A percentile compares a stretch with the other conserved stretches of the same genome.
These are phyloP conservation scores for Rhizoclosmatium globosum DNA, from an alignment of 192 early-diverging fungal genomes.

Conservation along the genomic window DNA sequence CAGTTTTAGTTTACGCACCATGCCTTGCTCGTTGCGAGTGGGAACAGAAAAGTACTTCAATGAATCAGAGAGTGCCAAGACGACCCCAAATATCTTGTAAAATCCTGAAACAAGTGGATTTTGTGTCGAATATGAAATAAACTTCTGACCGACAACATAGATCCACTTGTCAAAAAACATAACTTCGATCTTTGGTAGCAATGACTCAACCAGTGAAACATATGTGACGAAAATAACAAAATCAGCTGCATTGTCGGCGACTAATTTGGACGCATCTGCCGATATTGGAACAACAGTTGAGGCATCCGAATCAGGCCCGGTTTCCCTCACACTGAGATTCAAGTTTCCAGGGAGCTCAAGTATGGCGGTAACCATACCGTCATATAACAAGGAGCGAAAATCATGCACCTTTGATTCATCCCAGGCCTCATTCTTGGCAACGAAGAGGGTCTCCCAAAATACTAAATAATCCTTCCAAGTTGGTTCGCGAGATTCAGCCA, in stretches of 20 bases:
- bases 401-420: constrained; percentile 34
- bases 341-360: constrained; percentile 54
- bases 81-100: constrained; percentile 67
- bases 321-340: constrained; percentile 54
- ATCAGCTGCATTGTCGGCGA: constrained; percentile 68
- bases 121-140: constrained; percentile 59
- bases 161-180: constrained; percentile 65
- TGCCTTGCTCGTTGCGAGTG: no score
- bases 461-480: constrained; percentile 55
- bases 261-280: constrained; percentile 59
- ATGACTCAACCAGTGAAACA: constrained; percentile 66
- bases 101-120: constrained; percentile 78
- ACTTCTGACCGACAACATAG: constrained; percentile 56
- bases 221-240: constrained; percentile 74
- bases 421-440: constrained; percentile 31
- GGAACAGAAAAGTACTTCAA: constrained; percentile 43
- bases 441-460: constrained; percentile 71
- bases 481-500: constrained; percentile 19
- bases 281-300: constrained; percentile 39
- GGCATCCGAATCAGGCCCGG: constrained; percentile 6
- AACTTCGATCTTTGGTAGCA: constrained; percentile 52
- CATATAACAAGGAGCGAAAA: constrained; percentile 59
- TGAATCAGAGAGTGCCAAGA: constrained; percentile 52
- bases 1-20: neutral
- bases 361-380: constrained; percentile 55